Base-by-base conservation (phyloP, 768 basidiomycete species). In the Lactarius sanguifluus region DNA sequence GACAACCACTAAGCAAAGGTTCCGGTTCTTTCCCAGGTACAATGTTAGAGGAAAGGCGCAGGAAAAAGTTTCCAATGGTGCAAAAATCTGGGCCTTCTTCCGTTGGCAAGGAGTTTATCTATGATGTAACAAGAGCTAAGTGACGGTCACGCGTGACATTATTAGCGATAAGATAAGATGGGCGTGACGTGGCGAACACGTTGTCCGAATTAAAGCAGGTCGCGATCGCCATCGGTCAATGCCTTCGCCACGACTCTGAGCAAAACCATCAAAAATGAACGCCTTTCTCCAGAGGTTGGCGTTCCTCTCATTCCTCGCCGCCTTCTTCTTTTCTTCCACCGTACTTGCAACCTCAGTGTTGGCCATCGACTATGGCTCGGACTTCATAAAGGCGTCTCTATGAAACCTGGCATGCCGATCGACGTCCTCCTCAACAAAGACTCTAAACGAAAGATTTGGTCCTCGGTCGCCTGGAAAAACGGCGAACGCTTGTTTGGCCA, bases 321-420 rank as follows among this genome's bases (percentile, higher is more conserved):
- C 72, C 62, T 57, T 61, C 69, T 25, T 74, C 63, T 68, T 71
- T 68, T 57, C 73, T 66, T 71, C 71, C 68, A 30, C 67, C 59
- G 52, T 59, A 58, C 55, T 71, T 57, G 73, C 69, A 62, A 91
- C 89, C 25, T 86, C 95, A 3, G 85, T 98, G 15, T 85, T 99
- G 57, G 96, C 96, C 23, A 92, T 99, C 73, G 97, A 99, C 86
- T 98, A 97, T 85, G 97, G 97, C 75, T 86, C 92, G 20, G 97
- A 98, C 79, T 96, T 89, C 85, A 98, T 96, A 74, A 99, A 98
- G 78, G 92, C 94, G 34, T 96, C 95, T 5, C 80, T 98, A 90
- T 98, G 83, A 96, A 94, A 74, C 94, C 95, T 1, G 95, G 94
- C 55, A 78, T 92, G 38, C 95, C 96, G 5, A 96, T 99, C 72